These are phyloP conservation scores for Pelargonium australe DNA, from an alignment of 441 rosid species.

Conservation along the genomic window DNA sequence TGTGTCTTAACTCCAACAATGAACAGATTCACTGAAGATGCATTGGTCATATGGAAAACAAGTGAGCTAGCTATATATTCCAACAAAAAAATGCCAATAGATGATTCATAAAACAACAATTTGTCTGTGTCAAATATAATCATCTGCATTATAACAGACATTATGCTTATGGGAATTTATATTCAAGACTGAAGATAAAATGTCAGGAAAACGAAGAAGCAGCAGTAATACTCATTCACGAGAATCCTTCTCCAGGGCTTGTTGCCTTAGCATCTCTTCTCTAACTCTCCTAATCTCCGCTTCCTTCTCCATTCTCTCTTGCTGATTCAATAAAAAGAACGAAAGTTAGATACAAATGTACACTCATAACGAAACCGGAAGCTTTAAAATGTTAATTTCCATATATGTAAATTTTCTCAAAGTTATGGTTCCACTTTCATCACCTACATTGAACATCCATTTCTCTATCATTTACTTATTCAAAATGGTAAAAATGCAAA, in stretches of 20 bases:
- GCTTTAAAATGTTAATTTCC: not conserved
- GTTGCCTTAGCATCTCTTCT: slow-evolving; percentile 45
- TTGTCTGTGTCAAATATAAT: too few relatives aligned
- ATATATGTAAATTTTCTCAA: not conserved
- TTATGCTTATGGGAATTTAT: too few relatives aligned
- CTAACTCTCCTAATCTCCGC: slow-evolving; percentile 65
- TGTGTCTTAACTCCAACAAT: too few relatives aligned
- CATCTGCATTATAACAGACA: too few relatives aligned
- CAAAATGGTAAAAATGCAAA: too few relatives aligned
- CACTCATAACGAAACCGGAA: not conserved
- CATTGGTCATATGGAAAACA: too few relatives aligned
- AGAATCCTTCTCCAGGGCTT: slow-evolving; percentile 47
- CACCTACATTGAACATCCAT: not conserved
- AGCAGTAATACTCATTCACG: slow-evolving; percentile 20
- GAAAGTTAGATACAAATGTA: not conserved
- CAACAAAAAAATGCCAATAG: too few relatives aligned
- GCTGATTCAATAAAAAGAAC: slow-evolving; percentile 26
- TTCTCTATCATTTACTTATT: not conserved
- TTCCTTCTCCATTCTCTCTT: slow-evolving; percentile 68
- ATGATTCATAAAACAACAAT: too few relatives aligned
- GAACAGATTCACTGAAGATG: too few relatives aligned
- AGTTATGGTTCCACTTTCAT: not conserved
- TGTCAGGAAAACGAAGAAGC: too few relatives aligned
- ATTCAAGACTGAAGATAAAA: too few relatives aligned
- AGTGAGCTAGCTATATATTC: too few relatives aligned